Percentiles rank a stretch among this genome's conserved stretches.
Evolutionary conservation across 345 rosid species (phyloP).

Genomic region (Kandelia obovata): DNA sequence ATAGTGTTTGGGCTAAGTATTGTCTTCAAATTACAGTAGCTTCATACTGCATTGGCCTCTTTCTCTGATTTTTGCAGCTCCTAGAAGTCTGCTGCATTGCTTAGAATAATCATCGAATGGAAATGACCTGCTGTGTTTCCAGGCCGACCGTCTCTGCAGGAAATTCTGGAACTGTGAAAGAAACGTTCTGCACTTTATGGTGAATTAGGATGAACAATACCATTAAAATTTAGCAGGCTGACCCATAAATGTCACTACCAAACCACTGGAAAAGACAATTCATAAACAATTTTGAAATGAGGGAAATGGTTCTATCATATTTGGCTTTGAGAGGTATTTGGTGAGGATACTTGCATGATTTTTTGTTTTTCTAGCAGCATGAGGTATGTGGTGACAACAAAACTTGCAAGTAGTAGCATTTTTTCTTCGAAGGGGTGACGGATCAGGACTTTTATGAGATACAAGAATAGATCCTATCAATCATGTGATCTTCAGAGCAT

Average conservation of each 20-base stretch:
- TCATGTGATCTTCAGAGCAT: background rate
- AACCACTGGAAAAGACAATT: too few relatives aligned
- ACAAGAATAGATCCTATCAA: background rate
- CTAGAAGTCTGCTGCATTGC: background rate
- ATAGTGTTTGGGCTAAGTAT: slow-evolving; percentile 84
- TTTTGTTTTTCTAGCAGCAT: slow-evolving; percentile 37
- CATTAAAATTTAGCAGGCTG: background rate
- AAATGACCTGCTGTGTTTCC: slow-evolving; percentile 14
- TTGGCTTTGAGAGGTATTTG: background rate
- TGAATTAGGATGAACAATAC: background rate
- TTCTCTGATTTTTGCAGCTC: background rate
- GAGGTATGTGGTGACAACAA: slow-evolving; percentile 46
- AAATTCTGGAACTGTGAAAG: slow-evolving; percentile 61
- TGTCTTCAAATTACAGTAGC: slow-evolving; percentile 74
- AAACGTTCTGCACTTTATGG: slow-evolving; percentile 1
- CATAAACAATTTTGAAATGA: too few relatives aligned
- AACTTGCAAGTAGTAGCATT: slow-evolving; percentile 47
- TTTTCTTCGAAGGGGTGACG: too few relatives aligned
- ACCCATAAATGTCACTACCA: background rate
- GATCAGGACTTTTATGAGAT: background rate
- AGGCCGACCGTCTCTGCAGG: slow-evolving; percentile 76
- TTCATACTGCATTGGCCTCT: background rate
- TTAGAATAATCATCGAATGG: background rate
- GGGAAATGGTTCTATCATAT: too few relatives aligned
- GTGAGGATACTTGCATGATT: background rate